phyloP scores from a whole-genome alignment of 352 stramenopile species.

The Globisporangium heterothallicum region DNA sequence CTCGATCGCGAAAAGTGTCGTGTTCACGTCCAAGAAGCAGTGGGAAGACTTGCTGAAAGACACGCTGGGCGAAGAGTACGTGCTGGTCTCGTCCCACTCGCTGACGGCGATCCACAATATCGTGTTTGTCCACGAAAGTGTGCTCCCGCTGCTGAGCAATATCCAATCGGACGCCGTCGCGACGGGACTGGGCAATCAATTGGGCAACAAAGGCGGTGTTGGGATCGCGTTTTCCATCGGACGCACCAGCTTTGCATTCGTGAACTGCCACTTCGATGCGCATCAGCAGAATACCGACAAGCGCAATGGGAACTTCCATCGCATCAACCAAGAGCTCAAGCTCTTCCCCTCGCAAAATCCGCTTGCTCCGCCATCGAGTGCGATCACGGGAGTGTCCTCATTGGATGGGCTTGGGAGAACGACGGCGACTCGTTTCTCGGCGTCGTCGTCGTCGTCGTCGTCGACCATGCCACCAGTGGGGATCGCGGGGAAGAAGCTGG shows the following conservation, averaged over 20 bases:
- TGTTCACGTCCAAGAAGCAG: constrained; percentile 89
- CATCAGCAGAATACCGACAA: constrained; percentile 86
- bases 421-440: constrained; percentile 24
- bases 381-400: constrained; percentile 2
- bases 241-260: constrained; percentile 85
- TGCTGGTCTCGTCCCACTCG: constrained; percentile 86
- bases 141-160: constrained; percentile 77
- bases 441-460: constrained; percentile 21
- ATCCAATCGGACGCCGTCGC: constrained; percentile 89
- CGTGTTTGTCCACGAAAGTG: constrained; percentile 89
- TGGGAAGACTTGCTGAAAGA: constrained; percentile 62
- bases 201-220: constrained; percentile 96
- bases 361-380: not conserved
- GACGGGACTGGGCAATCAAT: constrained; percentile 91
- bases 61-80: constrained; percentile 75
- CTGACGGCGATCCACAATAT: constrained; percentile 93
- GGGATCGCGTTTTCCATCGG: constrained; percentile 83
- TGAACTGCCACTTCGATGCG: constrained; percentile 93
- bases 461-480: not conserved
- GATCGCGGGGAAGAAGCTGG: constrained; percentile 9
- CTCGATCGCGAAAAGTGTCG: constrained; percentile 88
- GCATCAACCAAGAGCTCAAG: constrained; percentile 72
- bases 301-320: constrained; percentile 89
- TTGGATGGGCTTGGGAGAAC: constrained; percentile 26
- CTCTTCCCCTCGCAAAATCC: constrained; percentile 19